Evolutionary conservation across 2,329 filamentous ascomycete species (phyloP).

Genomic region (Alternaria arbusti): DNA sequence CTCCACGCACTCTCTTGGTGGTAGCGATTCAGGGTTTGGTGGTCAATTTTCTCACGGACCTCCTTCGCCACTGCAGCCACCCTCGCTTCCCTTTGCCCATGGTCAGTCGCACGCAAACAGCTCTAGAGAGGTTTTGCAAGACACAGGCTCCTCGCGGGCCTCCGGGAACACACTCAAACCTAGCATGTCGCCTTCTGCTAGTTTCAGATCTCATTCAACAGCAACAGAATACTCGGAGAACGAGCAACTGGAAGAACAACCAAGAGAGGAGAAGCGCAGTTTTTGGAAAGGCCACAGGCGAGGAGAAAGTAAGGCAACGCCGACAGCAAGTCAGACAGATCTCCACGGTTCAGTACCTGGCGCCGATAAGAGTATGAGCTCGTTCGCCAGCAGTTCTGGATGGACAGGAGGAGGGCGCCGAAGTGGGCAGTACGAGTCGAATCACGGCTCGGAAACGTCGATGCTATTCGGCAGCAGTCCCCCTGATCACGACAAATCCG

Average conservation of each 20-base stretch:
- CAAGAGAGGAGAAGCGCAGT: constrained; percentile 63
- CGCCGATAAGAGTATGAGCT: constrained; percentile 50
- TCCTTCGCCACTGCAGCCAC: constrained; percentile 43
- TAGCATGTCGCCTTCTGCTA: constrained; percentile 76
- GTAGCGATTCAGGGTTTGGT: constrained; percentile 27
- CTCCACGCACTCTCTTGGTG: constrained; percentile 78
- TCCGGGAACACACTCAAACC: constrained; percentile 64
- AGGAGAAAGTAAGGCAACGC: constrained; percentile 44
- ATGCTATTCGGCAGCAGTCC: constrained; percentile 42
- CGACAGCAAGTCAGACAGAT: constrained; percentile 45
- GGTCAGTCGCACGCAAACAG: constrained; percentile 33
- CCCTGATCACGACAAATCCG: constrained; percentile 46
- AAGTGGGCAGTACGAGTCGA: constrained; percentile 44
- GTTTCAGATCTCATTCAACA: constrained; percentile 72
- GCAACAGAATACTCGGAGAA: constrained; percentile 81
- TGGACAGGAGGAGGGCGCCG: constrained; percentile 34
- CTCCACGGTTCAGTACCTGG: constrained; percentile 45
- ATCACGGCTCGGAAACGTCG: constrained; percentile 35
- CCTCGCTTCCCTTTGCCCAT: constrained; percentile 36
- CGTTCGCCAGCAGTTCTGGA: constrained; percentile 44
- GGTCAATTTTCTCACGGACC: constrained; percentile 18
- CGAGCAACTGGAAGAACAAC: constrained; percentile 71
- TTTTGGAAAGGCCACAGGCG: constrained; percentile 71
- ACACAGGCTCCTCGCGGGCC: constrained; percentile 53
- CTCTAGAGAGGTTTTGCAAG: constrained; percentile 37